These are phyloP conservation scores for Calonectria fujianensis DNA, from an alignment of 2,329 filamentous ascomycete species.

Conservation along the genomic window DNA sequence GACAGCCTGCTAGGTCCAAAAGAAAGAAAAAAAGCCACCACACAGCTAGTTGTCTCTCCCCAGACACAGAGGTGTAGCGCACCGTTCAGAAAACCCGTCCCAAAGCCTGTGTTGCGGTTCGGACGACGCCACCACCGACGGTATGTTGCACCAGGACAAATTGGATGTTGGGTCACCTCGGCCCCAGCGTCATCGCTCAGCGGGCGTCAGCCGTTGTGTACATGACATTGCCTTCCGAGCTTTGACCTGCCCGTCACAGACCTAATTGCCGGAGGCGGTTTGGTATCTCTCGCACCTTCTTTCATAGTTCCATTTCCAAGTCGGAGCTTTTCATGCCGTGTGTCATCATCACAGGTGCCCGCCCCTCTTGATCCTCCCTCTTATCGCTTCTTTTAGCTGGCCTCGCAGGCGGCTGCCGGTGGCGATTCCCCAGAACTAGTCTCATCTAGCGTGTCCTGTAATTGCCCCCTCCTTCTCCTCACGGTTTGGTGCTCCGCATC, in stretches of 20 bases:
- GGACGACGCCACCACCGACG: constrained; percentile 1
- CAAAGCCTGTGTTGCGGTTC: background rate
- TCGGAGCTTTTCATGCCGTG: constrained; percentile 16
- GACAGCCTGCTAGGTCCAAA: background rate
- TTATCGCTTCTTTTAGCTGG: background rate
- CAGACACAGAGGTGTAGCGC: background rate
- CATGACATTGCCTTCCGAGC: background rate
- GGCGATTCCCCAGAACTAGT: constrained; percentile 23
- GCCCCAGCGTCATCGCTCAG: background rate
- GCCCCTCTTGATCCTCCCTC: background rate
- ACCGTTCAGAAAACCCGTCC: background rate
- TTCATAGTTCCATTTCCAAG: background rate
- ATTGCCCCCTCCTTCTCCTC: constrained; percentile 19
- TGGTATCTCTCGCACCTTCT: background rate
- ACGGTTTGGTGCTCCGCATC: constrained; percentile 20
- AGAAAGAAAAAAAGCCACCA: background rate
- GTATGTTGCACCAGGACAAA: constrained; percentile 14
- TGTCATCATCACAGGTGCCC: background rate
- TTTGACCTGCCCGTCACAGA: background rate
- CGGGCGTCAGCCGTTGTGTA: constrained; percentile 1
- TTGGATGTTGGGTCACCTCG: background rate
- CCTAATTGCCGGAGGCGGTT: background rate
- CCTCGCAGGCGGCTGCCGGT: constrained; percentile 7
- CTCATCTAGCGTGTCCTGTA: constrained; percentile 6
- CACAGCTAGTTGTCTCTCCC: background rate